Evolutionary conservation across 2,329 filamentous ascomycete species (phyloP).

Genomic region (Pestalotiopsis sp.): DNA sequence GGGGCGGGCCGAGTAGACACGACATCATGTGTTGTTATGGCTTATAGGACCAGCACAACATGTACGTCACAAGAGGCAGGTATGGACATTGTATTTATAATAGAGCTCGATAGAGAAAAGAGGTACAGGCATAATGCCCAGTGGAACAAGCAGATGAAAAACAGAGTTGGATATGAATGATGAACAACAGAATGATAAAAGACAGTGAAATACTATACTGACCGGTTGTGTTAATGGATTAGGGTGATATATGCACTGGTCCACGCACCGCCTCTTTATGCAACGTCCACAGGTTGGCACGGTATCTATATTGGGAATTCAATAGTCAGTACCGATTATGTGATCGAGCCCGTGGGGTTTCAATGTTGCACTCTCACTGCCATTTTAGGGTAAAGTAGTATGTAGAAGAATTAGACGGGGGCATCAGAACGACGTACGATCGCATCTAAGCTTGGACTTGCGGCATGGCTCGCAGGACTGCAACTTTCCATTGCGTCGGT

Average conservation of each 20-base stretch:
- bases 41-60: background rate
- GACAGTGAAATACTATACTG: conserved; percentile 5
- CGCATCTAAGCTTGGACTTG: conserved; percentile 12
- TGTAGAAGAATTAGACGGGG: background rate
- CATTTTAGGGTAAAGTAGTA: background rate
- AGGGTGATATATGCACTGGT: conserved; percentile 12
- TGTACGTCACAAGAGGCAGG: background rate
- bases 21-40: background rate
- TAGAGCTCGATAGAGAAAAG: background rate
- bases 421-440: background rate
- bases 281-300: conserved; percentile 12
- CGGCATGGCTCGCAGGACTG: conserved; percentile 12
- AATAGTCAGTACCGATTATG: background rate
- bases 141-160: background rate
- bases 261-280: conserved; percentile 10
- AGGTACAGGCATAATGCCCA: background rate
- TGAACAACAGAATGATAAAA: background rate
- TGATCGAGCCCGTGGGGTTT: background rate
- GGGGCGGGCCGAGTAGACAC: background rate
- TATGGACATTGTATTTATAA: background rate
- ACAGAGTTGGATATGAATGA: background rate
- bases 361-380: background rate
- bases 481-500: conserved; percentile 13
- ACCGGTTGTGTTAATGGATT: conserved; percentile 12
- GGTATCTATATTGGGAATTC: conserved; percentile 10